phyloP scores from a whole-genome alignment of 371 early-diverging fungal species.

The Rhizopus microsporus region DNA sequence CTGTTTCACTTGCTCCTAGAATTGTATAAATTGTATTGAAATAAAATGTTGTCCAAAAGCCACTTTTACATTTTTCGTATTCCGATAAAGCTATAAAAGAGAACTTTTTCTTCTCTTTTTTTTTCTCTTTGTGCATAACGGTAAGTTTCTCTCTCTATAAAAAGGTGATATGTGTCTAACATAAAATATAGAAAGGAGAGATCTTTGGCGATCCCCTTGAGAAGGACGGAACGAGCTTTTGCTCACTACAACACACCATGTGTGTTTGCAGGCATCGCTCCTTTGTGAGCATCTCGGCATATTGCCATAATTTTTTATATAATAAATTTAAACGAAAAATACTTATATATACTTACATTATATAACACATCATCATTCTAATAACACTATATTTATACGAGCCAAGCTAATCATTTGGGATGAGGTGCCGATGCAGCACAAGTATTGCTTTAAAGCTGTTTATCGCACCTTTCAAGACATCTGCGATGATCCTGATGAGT shows the following conservation, averaged over 20 bases:
- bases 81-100: background rate
- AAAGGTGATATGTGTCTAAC: background rate
- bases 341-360: too few species aligned
- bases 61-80: background rate
- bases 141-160: slow-evolving; percentile 10
- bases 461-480: too few species aligned
- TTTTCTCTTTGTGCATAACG: slow-evolving; percentile 31
- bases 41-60: background rate
- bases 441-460: too few species aligned
- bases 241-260: slow-evolving; percentile 39
- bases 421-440: too few species aligned
- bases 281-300: slow-evolving; percentile 39
- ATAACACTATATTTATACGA: too few species aligned
- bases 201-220: slow-evolving; percentile 60
- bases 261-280: slow-evolving; percentile 46
- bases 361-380: too few species aligned
- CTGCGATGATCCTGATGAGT: too few species aligned
- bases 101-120: slow-evolving; percentile 10
- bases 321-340: slow-evolving; percentile 31
- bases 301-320: slow-evolving; percentile 34
- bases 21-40: slow-evolving; percentile 68
- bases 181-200: slow-evolving; percentile 43
- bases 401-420: too few species aligned
- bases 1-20: slow-evolving; percentile 91
- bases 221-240: slow-evolving; percentile 56